A percentile compares a stretch with the other conserved stretches of the same genome.
Evolutionary conservation across 208 protist species (phyloP).

Genomic region (Zelonia costaricensis): DNA sequence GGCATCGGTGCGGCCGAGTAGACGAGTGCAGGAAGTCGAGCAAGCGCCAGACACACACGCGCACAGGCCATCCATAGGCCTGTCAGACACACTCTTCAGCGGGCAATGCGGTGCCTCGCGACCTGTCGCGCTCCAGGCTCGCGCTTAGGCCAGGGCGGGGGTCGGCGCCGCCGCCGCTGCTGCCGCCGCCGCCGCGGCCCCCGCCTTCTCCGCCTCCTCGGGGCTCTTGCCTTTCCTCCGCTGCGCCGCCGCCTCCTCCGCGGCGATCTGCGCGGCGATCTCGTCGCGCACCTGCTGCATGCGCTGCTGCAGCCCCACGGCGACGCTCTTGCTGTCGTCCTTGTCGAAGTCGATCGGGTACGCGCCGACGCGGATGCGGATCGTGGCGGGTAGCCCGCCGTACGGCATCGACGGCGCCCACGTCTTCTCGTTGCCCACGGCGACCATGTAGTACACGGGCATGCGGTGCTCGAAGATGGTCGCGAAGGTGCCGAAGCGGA

Average conservation of each 20-base stretch:
- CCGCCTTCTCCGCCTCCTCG: too few species aligned
- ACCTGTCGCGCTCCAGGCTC: too few species aligned
- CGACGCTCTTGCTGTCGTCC: constrained; percentile 27
- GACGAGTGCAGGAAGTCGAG: too few species aligned
- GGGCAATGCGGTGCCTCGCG: too few species aligned
- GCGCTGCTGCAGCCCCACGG: constrained; percentile 24
- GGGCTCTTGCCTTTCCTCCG: neutral
- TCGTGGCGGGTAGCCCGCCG: constrained; percentile 50
- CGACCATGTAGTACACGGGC: constrained; percentile 51
- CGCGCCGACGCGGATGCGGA: constrained; percentile 36
- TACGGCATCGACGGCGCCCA: constrained; percentile 39
- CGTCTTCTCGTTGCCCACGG: constrained; percentile 45
- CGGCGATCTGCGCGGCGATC: constrained; percentile 21
- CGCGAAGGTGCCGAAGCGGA: constrained; percentile 62
- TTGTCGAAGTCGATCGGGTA: constrained; percentile 39
- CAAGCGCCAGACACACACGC: too few species aligned
- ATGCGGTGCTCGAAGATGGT: constrained; percentile 53
- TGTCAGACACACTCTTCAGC: too few species aligned
- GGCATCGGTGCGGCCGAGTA: too few species aligned
- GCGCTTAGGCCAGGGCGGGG: too few species aligned
- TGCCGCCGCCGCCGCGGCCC: too few species aligned
- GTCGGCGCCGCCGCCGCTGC: too few species aligned
- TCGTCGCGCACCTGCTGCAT: constrained; percentile 47
- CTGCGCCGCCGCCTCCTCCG: neutral
- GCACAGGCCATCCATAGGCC: too few species aligned